phyloP scores from a whole-genome alignment of 495 filamentous ascomycete genomes.

The Penicillium riverlandense region DNA sequence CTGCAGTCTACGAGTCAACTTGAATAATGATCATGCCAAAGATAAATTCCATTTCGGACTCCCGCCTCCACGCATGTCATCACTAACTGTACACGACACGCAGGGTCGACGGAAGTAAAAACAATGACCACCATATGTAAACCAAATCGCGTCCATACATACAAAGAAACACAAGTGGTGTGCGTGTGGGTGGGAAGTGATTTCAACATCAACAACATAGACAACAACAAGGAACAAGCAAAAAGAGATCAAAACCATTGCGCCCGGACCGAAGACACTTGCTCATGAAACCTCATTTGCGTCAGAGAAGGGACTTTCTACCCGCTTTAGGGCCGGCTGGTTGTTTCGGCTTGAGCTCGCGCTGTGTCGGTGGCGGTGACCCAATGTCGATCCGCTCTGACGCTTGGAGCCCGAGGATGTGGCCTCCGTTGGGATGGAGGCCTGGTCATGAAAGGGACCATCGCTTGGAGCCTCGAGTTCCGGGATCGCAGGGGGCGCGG shows the following conservation, averaged over 20 bases:
- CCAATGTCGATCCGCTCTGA: neutral
- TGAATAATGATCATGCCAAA: neutral
- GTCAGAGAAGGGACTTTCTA: constrained; percentile 40
- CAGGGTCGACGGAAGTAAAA: neutral
- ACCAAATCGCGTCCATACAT: constrained; percentile 14
- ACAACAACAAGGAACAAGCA: constrained; percentile 2
- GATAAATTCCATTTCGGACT: neutral
- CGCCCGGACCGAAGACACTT: neutral
- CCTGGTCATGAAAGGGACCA: constrained; percentile 55
- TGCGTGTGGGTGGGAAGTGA: neutral
- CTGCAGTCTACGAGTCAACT: too few relatives aligned
- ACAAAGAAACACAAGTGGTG: constrained; percentile 11
- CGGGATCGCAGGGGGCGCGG: constrained; percentile 6
- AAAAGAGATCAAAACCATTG: constrained; percentile 1
- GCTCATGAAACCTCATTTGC: constrained; percentile 53
- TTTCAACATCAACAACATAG: neutral
- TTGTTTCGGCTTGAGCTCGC: constrained; percentile 18
- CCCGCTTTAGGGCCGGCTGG: constrained; percentile 21
- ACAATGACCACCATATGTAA: constrained; percentile 7
- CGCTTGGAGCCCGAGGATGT: constrained; percentile 12
- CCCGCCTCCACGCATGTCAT: constrained; percentile 7
- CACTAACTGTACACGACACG: constrained; percentile 20
- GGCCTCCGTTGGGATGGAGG: constrained; percentile 5
- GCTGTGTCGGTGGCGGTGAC: neutral
- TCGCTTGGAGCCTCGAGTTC: constrained; percentile 27